These are phyloP conservation scores for Anaeromyces robustus DNA, from an alignment of 192 early-diverging fungal genomes.

Conservation along the genomic window DNA sequence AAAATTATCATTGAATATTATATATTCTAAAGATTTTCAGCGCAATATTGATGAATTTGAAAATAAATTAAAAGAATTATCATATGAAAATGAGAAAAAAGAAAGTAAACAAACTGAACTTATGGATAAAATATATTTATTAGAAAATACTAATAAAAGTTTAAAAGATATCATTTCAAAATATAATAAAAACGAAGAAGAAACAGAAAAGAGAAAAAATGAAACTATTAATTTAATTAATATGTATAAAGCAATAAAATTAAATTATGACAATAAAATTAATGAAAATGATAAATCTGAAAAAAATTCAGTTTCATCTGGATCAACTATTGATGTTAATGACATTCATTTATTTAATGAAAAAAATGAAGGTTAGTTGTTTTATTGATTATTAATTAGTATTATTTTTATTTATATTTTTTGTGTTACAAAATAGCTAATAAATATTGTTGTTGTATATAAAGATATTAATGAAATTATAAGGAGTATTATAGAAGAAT, in stretches of 20 bases:
- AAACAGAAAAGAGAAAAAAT: not conserved
- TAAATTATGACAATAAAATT: not conserved
- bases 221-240: not conserved
- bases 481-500: not conserved
- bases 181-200: not conserved
- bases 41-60: not conserved
- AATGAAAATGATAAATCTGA: not conserved
- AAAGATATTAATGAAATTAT: not conserved
- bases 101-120: not conserved
- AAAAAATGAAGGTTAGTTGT: not conserved
- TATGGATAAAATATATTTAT: not conserved
- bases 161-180: not conserved
- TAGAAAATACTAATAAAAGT: not conserved
- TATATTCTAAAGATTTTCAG: not conserved
- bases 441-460: too few relatives aligned
- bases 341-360: not conserved
- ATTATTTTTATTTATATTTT: too few relatives aligned
- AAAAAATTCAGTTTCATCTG: not conserved
- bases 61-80: not conserved
- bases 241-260: not conserved
- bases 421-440: too few relatives aligned
- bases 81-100: not conserved
- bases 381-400: not conserved
- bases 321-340: not conserved
- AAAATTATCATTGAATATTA: not conserved